Conservation (phyloP, 75 land plant species). For the Chamaecyparis obtusa region DNA sequence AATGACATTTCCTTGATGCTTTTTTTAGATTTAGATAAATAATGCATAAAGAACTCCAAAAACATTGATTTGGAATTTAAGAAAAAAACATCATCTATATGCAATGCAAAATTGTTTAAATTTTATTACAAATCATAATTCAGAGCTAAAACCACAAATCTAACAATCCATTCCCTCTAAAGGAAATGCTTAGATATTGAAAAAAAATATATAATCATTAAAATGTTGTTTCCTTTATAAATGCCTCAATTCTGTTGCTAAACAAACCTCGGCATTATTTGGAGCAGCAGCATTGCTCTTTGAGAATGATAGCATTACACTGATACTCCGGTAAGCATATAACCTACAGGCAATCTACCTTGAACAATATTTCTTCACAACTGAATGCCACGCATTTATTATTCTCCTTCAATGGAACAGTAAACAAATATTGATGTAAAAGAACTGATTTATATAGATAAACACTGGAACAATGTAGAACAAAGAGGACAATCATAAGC, state of each 20-base stretch:
- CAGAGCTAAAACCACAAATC: not conserved
- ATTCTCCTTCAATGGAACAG: not conserved
- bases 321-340: not conserved
- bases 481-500: not conserved
- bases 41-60: too few species aligned
- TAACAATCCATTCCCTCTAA: not conserved
- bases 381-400: not conserved
- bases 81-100: not conserved
- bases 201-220: not conserved
- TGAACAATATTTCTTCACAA: conserved; percentile 1
- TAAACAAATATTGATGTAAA: not conserved
- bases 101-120: not conserved
- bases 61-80: not conserved
- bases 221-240: not conserved
- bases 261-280: not conserved
- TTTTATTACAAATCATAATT: not conserved
- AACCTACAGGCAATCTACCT: not conserved
- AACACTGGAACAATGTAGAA: not conserved
- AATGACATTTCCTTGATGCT: not conserved
- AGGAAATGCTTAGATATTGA: not conserved
- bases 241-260: not conserved
- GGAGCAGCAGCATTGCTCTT: not conserved
- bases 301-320: not conserved
- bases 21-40: too few species aligned
- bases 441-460: not conserved